Percentiles rank a stretch among this genome's conserved stretches.
Conservation (phyloP, 2,329 filamentous ascomycete species). For the Myriosclerotinia curreyana region DNA sequence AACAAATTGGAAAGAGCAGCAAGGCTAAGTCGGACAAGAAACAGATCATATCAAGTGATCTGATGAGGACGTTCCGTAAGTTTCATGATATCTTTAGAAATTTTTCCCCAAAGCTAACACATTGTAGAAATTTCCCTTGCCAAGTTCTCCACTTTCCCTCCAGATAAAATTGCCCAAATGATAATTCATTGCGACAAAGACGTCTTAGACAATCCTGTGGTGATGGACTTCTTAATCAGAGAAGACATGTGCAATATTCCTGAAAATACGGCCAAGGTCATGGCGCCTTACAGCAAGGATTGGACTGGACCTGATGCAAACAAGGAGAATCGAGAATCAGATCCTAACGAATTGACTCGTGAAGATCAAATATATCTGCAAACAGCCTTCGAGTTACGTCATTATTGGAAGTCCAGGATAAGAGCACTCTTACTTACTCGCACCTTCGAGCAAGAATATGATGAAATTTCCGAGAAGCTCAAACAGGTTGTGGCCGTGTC, state of each 20-base stretch:
- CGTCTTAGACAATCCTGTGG: slow-evolving; percentile 81
- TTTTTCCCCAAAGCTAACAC: slow-evolving; percentile 25
- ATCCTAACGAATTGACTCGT: slow-evolving; percentile 82
- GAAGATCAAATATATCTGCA: slow-evolving; percentile 95
- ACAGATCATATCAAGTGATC: slow-evolving; percentile 87
- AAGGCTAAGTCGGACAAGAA: slow-evolving; percentile 89
- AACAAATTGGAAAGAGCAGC: slow-evolving; percentile 68
- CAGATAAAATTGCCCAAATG: slow-evolving; percentile 85
- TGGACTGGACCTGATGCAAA: slow-evolving; percentile 87
- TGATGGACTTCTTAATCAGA: slow-evolving; percentile 95
- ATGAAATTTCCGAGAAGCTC: slow-evolving; percentile 83
- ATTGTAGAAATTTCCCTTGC: slow-evolving; percentile 75
- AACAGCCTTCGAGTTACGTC: slow-evolving; percentile 89
- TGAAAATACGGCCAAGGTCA: slow-evolving; percentile 83
- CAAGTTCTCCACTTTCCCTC: slow-evolving; percentile 82
- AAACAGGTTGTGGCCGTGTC: slow-evolving; percentile 83
- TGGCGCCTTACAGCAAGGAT: slow-evolving; percentile 95
- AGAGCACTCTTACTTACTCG: slow-evolving; percentile 81
- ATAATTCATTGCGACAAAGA: slow-evolving; percentile 93
- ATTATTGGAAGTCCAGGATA: slow-evolving; percentile 99
- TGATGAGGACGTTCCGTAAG: slow-evolving; percentile 81
- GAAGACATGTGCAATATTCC: slow-evolving; percentile 91
- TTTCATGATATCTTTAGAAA: slow-evolving; percentile 22
- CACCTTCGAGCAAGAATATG: slow-evolving; percentile 83
- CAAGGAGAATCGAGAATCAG: slow-evolving; percentile 75